phyloP scores from a whole-genome alignment of 164 flowering plant species.

The Nymphaea colorata region DNA sequence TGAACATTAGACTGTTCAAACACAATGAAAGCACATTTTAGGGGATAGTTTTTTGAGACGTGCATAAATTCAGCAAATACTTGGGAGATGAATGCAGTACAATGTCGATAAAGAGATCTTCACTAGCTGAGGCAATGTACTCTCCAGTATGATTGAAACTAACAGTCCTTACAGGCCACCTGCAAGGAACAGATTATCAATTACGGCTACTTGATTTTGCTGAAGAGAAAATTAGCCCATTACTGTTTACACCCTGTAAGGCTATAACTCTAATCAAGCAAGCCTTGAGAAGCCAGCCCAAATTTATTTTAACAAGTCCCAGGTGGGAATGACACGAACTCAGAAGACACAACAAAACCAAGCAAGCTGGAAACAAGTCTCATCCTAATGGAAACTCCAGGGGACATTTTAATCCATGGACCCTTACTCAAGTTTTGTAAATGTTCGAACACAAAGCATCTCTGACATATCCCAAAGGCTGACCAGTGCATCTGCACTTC shows the following conservation, averaged over 20 bases:
- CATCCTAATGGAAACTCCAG: too few species aligned
- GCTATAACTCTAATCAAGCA: too few species aligned
- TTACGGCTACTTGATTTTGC: neutral
- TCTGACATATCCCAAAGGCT: constrained; percentile 97
- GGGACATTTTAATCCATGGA: neutral
- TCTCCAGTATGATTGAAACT: constrained; percentile 92
- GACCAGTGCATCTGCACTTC: constrained; percentile 98
- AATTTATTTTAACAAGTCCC: neutral
- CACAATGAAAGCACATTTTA: neutral
- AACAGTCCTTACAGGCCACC: constrained; percentile 98
- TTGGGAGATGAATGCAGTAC: constrained; percentile 15
- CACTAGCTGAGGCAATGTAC: constrained; percentile 95
- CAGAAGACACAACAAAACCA: neutral
- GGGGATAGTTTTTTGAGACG: neutral
- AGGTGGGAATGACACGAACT: neutral
- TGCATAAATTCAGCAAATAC: neutral
- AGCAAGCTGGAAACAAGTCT: too few species aligned
- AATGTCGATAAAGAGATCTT: constrained; percentile 87
- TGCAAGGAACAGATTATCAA: constrained; percentile 15
- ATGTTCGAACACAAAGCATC: constrained; percentile 93
- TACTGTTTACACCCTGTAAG: too few species aligned
- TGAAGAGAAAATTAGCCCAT: neutral
- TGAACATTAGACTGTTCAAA: constrained; percentile 63
- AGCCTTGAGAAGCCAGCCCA: too few species aligned
- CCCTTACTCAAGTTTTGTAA: constrained; percentile 94